Evolutionary conservation across 352 stramenopile species (phyloP).

Genomic region (Globisporangium barbulae): DNA sequence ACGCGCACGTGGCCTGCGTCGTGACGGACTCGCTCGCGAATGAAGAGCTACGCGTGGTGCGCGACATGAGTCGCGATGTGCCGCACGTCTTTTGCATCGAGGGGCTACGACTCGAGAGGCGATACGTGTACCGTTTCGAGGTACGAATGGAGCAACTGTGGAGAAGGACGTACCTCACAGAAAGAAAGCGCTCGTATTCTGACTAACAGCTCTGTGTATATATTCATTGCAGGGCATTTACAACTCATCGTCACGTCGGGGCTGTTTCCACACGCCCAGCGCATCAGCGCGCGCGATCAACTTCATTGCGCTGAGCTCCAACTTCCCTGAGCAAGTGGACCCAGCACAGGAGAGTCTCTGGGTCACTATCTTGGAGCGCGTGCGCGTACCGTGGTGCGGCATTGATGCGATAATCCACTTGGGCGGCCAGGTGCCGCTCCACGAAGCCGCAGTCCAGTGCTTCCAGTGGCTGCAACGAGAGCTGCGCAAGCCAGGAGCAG

Average conservation of each 20-base stretch:
- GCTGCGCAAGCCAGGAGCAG: slow-evolving; percentile 12
- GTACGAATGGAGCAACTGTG: slow-evolving; percentile 15
- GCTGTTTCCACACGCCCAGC: slow-evolving; percentile 60
- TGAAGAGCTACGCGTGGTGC: slow-evolving; percentile 33
- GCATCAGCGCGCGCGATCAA: slow-evolving; percentile 26
- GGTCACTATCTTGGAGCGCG: slow-evolving; percentile 39
- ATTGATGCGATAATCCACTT: slow-evolving; percentile 72
- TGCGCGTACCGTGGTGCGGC: slow-evolving; percentile 58
- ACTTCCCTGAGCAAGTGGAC: slow-evolving; percentile 64
- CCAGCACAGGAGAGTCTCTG: slow-evolving; percentile 55
- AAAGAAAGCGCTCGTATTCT: not conserved
- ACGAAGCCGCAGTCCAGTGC: slow-evolving; percentile 63
- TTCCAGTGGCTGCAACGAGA: slow-evolving; percentile 53
- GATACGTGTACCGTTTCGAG: slow-evolving; percentile 73
- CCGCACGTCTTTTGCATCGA: slow-evolving; percentile 50
- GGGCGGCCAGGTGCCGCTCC: slow-evolving; percentile 70
- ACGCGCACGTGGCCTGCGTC: slow-evolving; percentile 50
- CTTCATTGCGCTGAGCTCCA: slow-evolving; percentile 63
- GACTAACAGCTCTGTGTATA: not conserved
- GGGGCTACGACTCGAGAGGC: slow-evolving; percentile 40
- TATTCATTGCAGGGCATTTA: slow-evolving; percentile 37
- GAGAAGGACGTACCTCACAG: not conserved
- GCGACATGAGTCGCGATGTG: slow-evolving; percentile 26
- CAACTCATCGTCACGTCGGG: slow-evolving; percentile 43
- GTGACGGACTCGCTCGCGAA: slow-evolving; percentile 63